Evolutionary conservation across 345 rosid genomes (phyloP).

Genomic region (Acer campestre): DNA sequence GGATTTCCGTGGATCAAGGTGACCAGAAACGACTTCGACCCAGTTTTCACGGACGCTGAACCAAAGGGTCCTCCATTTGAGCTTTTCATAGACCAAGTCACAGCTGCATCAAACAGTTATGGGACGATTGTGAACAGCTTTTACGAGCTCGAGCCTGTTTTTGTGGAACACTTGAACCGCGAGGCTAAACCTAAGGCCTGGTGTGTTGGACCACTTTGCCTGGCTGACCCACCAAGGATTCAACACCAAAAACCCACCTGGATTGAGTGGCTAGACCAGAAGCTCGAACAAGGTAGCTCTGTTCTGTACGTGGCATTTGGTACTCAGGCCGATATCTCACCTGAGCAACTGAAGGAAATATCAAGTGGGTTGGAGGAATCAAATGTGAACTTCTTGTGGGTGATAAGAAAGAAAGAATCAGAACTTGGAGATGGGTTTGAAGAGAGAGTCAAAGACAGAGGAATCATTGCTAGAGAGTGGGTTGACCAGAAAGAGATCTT

Average conservation of each 20-base stretch:
- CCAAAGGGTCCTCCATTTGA: conserved; percentile 20
- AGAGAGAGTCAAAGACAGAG: conserved; percentile 48
- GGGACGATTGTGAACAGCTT: conserved; percentile 59
- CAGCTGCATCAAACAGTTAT: conserved; percentile 29
- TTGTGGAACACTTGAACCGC: conserved; percentile 39
- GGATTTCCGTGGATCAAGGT: conserved; percentile 71
- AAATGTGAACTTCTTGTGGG: conserved; percentile 63
- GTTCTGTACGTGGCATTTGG: conserved; percentile 86
- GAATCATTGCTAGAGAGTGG: conserved; percentile 68
- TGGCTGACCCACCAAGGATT: conserved; percentile 24
- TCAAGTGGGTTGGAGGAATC: conserved; percentile 63
- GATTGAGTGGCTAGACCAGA: conserved; percentile 67
- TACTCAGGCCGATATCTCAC: conserved; percentile 63
- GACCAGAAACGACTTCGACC: conserved; percentile 43
- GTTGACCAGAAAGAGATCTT: conserved; percentile 67
- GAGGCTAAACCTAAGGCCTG: conserved; percentile 21
- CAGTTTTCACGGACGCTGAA: background rate
- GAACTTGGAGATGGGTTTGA: conserved; percentile 49
- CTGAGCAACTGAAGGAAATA: conserved; percentile 53
- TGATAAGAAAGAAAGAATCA: conserved; percentile 39
- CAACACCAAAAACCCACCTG: conserved; percentile 39
- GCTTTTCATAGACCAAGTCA: conserved; percentile 10
- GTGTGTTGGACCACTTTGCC: conserved; percentile 72
- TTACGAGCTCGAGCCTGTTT: conserved; percentile 67
- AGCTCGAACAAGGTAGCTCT: conserved; percentile 41